Conservation (phyloP, 2,329 filamentous ascomycete genomes). For the Monosporascus sp. region DNA sequence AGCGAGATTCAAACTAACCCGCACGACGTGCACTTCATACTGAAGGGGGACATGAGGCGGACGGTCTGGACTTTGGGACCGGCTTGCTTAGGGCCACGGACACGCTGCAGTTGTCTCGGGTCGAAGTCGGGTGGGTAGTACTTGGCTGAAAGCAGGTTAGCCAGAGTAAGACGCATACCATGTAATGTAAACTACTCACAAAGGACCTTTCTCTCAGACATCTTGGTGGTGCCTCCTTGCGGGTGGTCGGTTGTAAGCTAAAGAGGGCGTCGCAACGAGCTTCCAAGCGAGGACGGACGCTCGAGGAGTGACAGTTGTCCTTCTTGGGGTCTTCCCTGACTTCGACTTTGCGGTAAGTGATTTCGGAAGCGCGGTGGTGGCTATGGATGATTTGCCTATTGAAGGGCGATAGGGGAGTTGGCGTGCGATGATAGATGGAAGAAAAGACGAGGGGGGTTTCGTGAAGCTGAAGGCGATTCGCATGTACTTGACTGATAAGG, state of each 20-base stretch:
- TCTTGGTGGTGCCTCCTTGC: neutral
- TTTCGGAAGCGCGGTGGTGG: no score
- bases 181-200: neutral
- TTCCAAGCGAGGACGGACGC: neutral
- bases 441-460: no score
- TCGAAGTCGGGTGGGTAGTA: constrained; percentile 81
- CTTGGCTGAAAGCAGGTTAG: constrained; percentile 28
- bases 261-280: neutral
- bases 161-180: neutral
- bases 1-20: constrained; percentile 19
- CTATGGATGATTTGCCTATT: no score
- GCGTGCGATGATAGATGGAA: no score
- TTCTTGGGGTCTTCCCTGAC: no score
- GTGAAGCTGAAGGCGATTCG: no score
- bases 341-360: no score
- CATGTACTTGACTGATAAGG: no score
- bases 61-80: constrained; percentile 82
- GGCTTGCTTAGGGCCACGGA: constrained; percentile 61
- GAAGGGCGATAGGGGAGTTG: no score
- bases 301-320: no score
- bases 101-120: constrained; percentile 69
- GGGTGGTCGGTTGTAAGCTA: neutral
- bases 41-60: constrained; percentile 84
- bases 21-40: constrained; percentile 39
- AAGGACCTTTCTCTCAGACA: neutral